Percentiles rank a stretch among this genome's conserved stretches.
Conservation (phyloP, 2,329 filamentous ascomycete species). For the Diaporthe longicolla region DNA sequence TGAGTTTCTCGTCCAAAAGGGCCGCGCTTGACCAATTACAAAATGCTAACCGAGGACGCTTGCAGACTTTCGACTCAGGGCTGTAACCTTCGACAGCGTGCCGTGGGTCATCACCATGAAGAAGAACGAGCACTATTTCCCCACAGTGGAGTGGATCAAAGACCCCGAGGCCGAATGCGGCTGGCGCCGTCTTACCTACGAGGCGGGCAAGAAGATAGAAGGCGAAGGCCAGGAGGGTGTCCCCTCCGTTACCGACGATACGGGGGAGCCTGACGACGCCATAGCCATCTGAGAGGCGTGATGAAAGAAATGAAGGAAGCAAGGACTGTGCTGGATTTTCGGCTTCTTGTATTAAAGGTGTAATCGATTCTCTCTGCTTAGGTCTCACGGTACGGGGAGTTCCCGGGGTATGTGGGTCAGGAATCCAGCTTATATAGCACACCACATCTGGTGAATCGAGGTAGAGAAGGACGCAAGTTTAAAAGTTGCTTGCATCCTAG, state of each 20-base stretch:
- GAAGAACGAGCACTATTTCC: slow-evolving; percentile 98
- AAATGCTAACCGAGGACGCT: slow-evolving; percentile 43
- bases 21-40: neutral
- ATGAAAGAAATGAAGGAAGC: neutral
- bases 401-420: neutral
- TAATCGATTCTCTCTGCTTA: slow-evolving; percentile 21
- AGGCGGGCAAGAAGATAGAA: slow-evolving; percentile 42
- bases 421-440: slow-evolving; percentile 7
- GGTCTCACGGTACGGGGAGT: slow-evolving; percentile 1
- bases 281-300: slow-evolving; percentile 12
- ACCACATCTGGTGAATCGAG: neutral
- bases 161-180: slow-evolving; percentile 48
- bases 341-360: slow-evolving; percentile 25
- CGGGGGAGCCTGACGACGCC: slow-evolving; percentile 40
- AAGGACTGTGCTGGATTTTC: neutral
- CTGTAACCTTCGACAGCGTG: slow-evolving; percentile 98
- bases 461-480: neutral
- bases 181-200: slow-evolving; percentile 42
- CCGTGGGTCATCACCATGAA: slow-evolving; percentile 99
- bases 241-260: slow-evolving; percentile 39
- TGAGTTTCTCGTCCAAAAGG: slow-evolving; percentile 56
- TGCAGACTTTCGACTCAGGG: slow-evolving; percentile 90
- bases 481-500: neutral
- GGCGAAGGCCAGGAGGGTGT: slow-evolving; percentile 42
- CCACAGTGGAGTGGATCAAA: slow-evolving; percentile 77